Evolutionary conservation across 176 grass and related monocot species (phyloP).

Genomic region (Carex cristatella): DNA sequence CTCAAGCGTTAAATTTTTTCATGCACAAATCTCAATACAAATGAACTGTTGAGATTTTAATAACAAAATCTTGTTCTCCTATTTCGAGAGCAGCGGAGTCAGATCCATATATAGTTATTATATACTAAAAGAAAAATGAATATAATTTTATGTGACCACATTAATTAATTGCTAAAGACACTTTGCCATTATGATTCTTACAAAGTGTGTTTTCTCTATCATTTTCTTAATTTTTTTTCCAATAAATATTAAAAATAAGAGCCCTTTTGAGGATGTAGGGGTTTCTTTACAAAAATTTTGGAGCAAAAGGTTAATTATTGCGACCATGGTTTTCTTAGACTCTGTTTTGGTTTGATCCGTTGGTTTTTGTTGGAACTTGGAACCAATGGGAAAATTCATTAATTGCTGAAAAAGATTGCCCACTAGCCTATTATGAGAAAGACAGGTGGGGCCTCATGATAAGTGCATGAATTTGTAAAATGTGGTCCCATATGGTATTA

Average conservation of each 20-base stretch:
- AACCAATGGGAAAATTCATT: not conserved
- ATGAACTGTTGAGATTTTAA: too few relatives aligned
- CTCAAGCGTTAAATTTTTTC: too few relatives aligned
- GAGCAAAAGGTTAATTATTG: not conserved
- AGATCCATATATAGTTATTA: too few relatives aligned
- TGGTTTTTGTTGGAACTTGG: not conserved
- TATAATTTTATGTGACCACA: not conserved
- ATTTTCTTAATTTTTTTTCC: not conserved
- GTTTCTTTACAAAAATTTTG: not conserved
- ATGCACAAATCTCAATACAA: too few relatives aligned
- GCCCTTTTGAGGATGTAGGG: not conserved
- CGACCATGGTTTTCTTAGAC: not conserved
- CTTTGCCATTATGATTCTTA: not conserved
- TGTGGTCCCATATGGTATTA: not conserved
- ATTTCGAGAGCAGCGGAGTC: too few relatives aligned
- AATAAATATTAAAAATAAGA: not conserved
- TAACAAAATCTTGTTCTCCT: too few relatives aligned
- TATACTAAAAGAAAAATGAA: not conserved
- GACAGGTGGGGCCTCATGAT: constrained; percentile 15
- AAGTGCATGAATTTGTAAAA: constrained; percentile 3
- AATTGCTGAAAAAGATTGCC: not conserved
- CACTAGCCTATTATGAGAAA: not conserved
- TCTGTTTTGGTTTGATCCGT: not conserved
- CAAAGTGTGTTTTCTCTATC: not conserved
- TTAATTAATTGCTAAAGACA: not conserved